Percentiles rank a stretch among this genome's conserved stretches.
These are phyloP conservation scores for Lipomyces japonicus DNA, from an alignment of 805 yeast species.

Conservation along the genomic window DNA sequence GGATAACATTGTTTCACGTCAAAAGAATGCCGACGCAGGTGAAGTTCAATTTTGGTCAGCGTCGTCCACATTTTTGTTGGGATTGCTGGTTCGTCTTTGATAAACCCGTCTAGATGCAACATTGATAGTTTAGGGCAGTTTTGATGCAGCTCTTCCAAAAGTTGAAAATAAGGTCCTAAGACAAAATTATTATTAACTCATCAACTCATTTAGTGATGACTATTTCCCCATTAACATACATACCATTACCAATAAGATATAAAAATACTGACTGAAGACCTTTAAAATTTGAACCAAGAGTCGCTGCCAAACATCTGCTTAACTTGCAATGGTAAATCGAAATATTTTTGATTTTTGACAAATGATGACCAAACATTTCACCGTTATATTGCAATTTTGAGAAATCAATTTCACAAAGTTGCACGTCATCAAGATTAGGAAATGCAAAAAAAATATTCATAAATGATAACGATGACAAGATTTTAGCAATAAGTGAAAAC, in stretches of 20 bases:
- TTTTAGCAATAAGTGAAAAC: conserved; percentile 7
- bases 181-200: no score
- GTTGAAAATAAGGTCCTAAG: no score
- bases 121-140: conserved; percentile 3
- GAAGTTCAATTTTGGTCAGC: conserved; percentile 5
- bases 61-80: conserved; percentile 13
- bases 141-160: conserved; percentile 4
- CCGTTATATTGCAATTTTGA: conserved; percentile 5
- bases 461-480: conserved; percentile 18
- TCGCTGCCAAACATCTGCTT: conserved; percentile 4
- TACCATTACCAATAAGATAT: conserved; percentile 3
- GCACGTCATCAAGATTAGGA: conserved; percentile 8
- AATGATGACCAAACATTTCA: neutral
- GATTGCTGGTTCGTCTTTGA: conserved; percentile 6
- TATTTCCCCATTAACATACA: neutral
- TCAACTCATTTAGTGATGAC: neutral
- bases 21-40: conserved; percentile 4
- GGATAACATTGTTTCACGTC: conserved; percentile 3
- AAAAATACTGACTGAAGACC: conserved; percentile 7
- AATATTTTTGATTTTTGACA: conserved; percentile 7
- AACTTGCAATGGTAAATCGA: conserved; percentile 9
- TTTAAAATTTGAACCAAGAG: conserved; percentile 7
- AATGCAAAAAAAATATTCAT: conserved; percentile 16
- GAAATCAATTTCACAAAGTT: conserved; percentile 9
- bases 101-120: conserved; percentile 9